Evolutionary conservation across 768 basidiomycete species (phyloP), one percentile per base, ranked within the genome.

Genomic region (Leccinum pellstonianum): DNA sequence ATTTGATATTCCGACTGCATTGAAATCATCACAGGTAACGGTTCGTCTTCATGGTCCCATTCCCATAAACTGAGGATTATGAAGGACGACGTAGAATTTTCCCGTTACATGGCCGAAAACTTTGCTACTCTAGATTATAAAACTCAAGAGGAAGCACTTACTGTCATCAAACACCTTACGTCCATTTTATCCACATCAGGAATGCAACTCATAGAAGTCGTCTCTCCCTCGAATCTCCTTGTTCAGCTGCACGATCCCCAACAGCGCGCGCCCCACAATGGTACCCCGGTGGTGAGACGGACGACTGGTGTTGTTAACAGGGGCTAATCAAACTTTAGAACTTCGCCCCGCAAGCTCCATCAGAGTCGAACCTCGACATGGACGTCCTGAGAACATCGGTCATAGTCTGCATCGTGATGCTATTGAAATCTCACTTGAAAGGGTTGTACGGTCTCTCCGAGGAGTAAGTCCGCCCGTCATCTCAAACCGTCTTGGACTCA

Each of bases 81-180:
- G 27, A 63, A 95, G 88, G 84, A 90, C 61, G 91, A 97, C 66
- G 80, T 95, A 55, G 85, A 89, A 52, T 93, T 98, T 69, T 82
- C 82, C 4, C 87, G 95, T 56, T 99, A 94, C 76, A 91, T 98
- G 85, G 88, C 93, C 0, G 97, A 98, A 71, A 98, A 98, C 68
- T 88, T 98, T 59, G 83, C 95, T 1, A 79, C 88, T 1, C 85
- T 99, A 61, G 95, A 98, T 35, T 98, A 95, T 79, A 98, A 94
- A 77, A 92, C 93, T 0, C 88, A 90, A 66, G 97, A 99, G 73
- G 97, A 98, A 75, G 87, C 89, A 5, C 77, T 98, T 55, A 86
- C 90, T 5, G 87, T 98, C 23, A 84, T 97, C 69, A 90, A 89
- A 60, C 81, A 83, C 56, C 79, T 95, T 57, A 93, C 91, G 9